Evolutionary conservation across 805 yeast species (phyloP), one percentile per base, ranked within the genome.

Genomic region (Isabelozyma gotoi): DNA sequence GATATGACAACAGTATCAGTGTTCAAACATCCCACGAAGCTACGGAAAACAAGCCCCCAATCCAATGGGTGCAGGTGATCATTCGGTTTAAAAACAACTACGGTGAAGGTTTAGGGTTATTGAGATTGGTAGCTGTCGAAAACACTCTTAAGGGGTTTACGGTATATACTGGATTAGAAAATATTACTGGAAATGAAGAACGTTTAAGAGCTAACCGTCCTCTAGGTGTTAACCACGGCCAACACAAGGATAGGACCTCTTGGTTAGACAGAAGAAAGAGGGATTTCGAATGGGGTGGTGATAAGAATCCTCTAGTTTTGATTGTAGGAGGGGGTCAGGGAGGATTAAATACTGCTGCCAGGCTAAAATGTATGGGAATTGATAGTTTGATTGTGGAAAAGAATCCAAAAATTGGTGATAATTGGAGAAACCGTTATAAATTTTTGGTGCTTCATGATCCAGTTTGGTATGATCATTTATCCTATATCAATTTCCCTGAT

Each of bases 281-380:
- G 11, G 65, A 60, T n/a, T 56, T 56, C 41, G 49, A 52, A 12
- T 63, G 55, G 48, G 62, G 56, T n/a, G 64, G 53, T 3, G 51
- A 51, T 3, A 62, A 64, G 39, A 65, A 68, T 48, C 78, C 77
- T 4, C 39, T 63, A n/a, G 77, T 72, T 16, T 56, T 73, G 33
- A 57, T 73, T 46, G 71, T 73, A 37, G 78, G 78, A 34, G 78
- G 75, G 44, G 78, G 78, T 17, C 78, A 73, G 53, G 66, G 68
- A 46, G 77, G 77, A 3, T 53, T 73, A 20, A 66, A 67, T 24
- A 52, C 62, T 19, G 76, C 77, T 27, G 75, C 77, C 1, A 56
- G 75, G 41, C 55, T 73, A 52, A 68, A 68, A 45, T 55, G 59
- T 6, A 60, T 69, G 60, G 78, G 78, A 8, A 58, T 72, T 33